Percentiles rank a stretch among this genome's conserved stretches.
Evolutionary conservation across 805 yeast genomes (phyloP).

Genomic region (Saccharomycopsis fermentans): DNA sequence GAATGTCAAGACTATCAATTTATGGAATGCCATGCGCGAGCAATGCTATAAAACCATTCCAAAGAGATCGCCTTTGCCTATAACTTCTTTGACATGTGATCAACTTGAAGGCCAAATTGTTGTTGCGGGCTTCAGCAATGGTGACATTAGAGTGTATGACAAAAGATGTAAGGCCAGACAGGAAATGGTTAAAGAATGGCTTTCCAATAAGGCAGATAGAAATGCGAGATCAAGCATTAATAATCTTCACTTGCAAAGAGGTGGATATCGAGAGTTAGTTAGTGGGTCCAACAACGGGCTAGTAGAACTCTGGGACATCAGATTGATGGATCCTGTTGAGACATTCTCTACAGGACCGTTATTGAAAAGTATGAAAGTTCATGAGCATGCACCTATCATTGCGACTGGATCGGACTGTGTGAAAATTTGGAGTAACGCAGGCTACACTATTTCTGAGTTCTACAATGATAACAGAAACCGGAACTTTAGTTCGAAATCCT

Average conservation of each 20-base stretch:
- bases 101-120: slow-evolving; percentile 77
- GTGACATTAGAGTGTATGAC: slow-evolving; percentile 81
- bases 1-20: slow-evolving; percentile 79
- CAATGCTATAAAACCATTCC: slow-evolving; percentile 80
- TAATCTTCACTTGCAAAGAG: slow-evolving; percentile 91
- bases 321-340: slow-evolving; percentile 60
- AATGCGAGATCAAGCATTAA: slow-evolving; percentile 46
- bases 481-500: slow-evolving; percentile 1
- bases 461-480: slow-evolving; percentile 27
- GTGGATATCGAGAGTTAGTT: slow-evolving; percentile 83
- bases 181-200: slow-evolving; percentile 80
- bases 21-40: slow-evolving; percentile 97
- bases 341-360: slow-evolving; percentile 46
- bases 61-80: slow-evolving; percentile 80
- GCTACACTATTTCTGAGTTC: slow-evolving; percentile 58
- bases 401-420: slow-evolving; percentile 78
- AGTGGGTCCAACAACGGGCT: slow-evolving; percentile 77
- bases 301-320: slow-evolving; percentile 85
- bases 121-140: slow-evolving; percentile 73
- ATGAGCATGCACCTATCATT: slow-evolving; percentile 93
- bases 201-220: slow-evolving; percentile 26
- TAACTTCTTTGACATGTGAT: slow-evolving; percentile 84
- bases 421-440: slow-evolving; percentile 78
- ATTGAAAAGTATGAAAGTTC: slow-evolving; percentile 67
- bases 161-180: slow-evolving; percentile 76